A percentile compares a stretch with the other conserved stretches of the same genome.
These are phyloP conservation scores for Leucogyrophana mollusca DNA, from an alignment of 768 basidiomycete species.

Conservation along the genomic window DNA sequence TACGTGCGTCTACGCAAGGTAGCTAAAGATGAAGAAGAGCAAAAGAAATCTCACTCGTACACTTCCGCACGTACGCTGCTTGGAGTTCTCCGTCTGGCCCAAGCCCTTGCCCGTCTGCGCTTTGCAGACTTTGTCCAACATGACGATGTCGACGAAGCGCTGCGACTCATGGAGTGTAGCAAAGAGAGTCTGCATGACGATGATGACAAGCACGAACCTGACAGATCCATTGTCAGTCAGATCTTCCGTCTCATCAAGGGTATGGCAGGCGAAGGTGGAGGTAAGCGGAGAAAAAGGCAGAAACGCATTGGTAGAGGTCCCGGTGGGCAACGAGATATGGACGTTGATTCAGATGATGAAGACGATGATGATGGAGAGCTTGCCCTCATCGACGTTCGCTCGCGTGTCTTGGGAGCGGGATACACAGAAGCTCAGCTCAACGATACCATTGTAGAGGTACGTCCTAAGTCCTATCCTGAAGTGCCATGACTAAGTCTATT, in stretches of 20 bases:
- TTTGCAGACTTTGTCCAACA: slow-evolving; percentile 79
- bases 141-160: slow-evolving; percentile 92
- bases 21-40: slow-evolving; percentile 86
- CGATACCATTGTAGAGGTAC: slow-evolving; percentile 78
- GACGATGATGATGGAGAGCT: slow-evolving; percentile 65
- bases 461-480: slow-evolving; percentile 20
- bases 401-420: slow-evolving; percentile 80
- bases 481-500: background rate
- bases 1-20: slow-evolving; percentile 94
- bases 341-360: slow-evolving; percentile 67
- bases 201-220: slow-evolving; percentile 64
- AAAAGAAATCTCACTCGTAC: slow-evolving; percentile 89
- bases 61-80: slow-evolving; percentile 96
- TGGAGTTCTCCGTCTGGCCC: slow-evolving; percentile 90
- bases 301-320: slow-evolving; percentile 68
- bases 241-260: slow-evolving; percentile 91
- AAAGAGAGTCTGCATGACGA: slow-evolving; percentile 90
- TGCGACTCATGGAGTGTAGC: slow-evolving; percentile 95
- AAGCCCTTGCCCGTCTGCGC: slow-evolving; percentile 91
- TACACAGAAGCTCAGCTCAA: slow-evolving; percentile 91
- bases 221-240: slow-evolving; percentile 77
- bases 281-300: slow-evolving; percentile 39
- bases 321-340: slow-evolving; percentile 67
- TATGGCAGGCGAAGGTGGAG: slow-evolving; percentile 54
- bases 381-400: slow-evolving; percentile 84